Evolutionary conservation across 2,329 filamentous ascomycete genomes (phyloP).

Genomic region (Talaromyces sp.): DNA sequence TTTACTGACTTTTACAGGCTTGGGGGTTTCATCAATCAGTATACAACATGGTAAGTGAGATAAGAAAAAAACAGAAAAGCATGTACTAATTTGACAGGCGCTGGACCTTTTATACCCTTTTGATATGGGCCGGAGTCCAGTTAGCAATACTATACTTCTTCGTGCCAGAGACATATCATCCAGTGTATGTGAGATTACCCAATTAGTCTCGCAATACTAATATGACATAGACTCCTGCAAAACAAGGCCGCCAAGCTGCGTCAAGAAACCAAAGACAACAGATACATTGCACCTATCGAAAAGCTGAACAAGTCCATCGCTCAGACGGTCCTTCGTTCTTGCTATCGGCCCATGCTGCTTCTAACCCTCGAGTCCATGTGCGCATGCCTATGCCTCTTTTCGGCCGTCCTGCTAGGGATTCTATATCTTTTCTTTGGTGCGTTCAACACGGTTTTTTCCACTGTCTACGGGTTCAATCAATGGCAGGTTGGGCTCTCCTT

Average conservation of each 20-base stretch:
- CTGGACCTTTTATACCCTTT: conserved; percentile 78
- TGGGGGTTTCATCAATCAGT: conserved; percentile 79
- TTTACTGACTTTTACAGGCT: conserved; percentile 22
- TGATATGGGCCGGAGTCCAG: conserved; percentile 73
- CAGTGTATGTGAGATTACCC: conserved; percentile 34
- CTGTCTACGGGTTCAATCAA: conserved; percentile 69
- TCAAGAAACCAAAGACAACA: conserved; percentile 52
- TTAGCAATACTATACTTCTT: conserved; percentile 62
- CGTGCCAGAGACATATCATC: conserved; percentile 82
- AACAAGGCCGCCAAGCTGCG: conserved; percentile 67
- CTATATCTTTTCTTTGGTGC: conserved; percentile 90
- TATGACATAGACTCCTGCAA: conserved; percentile 56
- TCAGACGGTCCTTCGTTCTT: conserved; percentile 54
- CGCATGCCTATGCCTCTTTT: conserved; percentile 73
- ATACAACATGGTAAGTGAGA: conserved; percentile 55
- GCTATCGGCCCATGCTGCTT: conserved; percentile 69
- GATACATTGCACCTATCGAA: conserved; percentile 73
- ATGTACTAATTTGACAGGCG: conserved; percentile 39
- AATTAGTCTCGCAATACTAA: conserved; percentile 36
- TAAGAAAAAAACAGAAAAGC: neutral
- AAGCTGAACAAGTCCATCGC: conserved; percentile 63
- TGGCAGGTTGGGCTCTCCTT: conserved; percentile 80
- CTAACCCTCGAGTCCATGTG: conserved; percentile 82
- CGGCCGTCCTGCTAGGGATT: conserved; percentile 79
- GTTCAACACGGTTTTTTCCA: conserved; percentile 73